Base-by-base conservation (phyloP, 2,329 filamentous ascomycete species). In the Curvularia spicifera region DNA sequence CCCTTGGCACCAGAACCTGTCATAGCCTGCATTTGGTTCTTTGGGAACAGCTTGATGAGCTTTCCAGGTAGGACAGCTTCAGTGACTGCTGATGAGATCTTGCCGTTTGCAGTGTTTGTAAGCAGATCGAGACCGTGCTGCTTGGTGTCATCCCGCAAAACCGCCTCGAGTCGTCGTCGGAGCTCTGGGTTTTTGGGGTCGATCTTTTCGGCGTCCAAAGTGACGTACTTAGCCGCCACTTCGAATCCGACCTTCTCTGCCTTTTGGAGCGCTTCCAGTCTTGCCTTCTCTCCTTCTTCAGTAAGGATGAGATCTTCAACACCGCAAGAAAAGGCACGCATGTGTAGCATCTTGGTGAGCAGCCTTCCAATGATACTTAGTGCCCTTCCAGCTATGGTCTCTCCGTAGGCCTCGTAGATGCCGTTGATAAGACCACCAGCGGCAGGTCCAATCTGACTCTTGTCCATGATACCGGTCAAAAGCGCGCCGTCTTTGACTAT, bases 1-100 rank as follows among this genome's bases (percentile, higher is more conserved):
- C 95, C 95, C 80, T 99, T 99, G 51, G 95, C 95, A 76, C 95
- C 95, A 56, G 95, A 97, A 13, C 89, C 90, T 22, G 95, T 99
- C 95, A 99, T 99, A 65, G 91, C 88, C 82, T 99, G 95, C 94
- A 99, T 99, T 79, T 98, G 94, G 73, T 99, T 99, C 73, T 89
- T 90, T 0, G 95, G 95, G 78, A 99, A 99, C 7, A 90, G 87
- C 79, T 98, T 99, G 70, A 91, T 88, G 28, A 99, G 85, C 42
- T 91, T 92, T 20, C 81, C 79, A 0, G 95, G 95, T 65, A 99
- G 84, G 77, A 93, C 97, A 2, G 86, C 85, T 46, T 83, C 83
- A 9, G 93, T 96, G 44, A 98, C 89, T 0, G 83, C 85, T 15
- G 90, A 88, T 4, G 94, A 97, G 26, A 99, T 85, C 3, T 84